These are phyloP conservation scores for Brassica balearica DNA, from an alignment of 441 rosid genomes.

Conservation along the genomic window DNA sequence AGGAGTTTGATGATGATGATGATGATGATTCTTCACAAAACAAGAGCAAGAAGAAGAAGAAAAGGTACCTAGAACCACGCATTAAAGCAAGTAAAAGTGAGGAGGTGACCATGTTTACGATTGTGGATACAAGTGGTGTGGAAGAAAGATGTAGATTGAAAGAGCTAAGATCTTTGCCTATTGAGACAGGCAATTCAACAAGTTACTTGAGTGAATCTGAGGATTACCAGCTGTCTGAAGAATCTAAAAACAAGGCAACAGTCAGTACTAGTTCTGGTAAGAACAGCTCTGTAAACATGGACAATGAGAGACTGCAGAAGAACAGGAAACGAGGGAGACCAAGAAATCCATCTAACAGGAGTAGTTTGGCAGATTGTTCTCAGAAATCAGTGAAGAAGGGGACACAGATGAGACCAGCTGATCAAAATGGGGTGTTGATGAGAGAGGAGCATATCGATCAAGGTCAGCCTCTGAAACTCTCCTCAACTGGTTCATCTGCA, in stretches of 20 bases:
- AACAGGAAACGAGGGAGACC: slow-evolving; percentile 47
- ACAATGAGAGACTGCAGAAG: slow-evolving; percentile 44
- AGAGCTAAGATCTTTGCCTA: slow-evolving; percentile 66
- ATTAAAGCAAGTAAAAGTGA: slow-evolving; percentile 45
- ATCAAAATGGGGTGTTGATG: slow-evolving; percentile 40
- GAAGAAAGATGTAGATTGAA: slow-evolving; percentile 50
- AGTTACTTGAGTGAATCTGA: slow-evolving; percentile 55
- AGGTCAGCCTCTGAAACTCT: slow-evolving; percentile 47
- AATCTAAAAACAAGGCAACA: slow-evolving; percentile 47
- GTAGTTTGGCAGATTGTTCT: slow-evolving; percentile 43
- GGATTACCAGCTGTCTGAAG: slow-evolving; percentile 47
- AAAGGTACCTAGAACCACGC: slow-evolving; percentile 68
- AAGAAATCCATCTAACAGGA: slow-evolving; percentile 45
- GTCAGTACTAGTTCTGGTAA: slow-evolving; percentile 40
- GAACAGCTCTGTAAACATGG: slow-evolving; percentile 43
- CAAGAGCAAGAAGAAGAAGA: slow-evolving; percentile 36
- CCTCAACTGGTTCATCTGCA: slow-evolving; percentile 53
- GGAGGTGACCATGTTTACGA: slow-evolving; percentile 55
- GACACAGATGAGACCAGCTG: slow-evolving; percentile 43
- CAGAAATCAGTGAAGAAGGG: slow-evolving; percentile 43
- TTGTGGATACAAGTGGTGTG: slow-evolving; percentile 69
- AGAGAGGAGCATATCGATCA: slow-evolving; percentile 43
- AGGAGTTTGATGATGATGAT: slow-evolving; percentile 39
- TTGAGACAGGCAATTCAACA: slow-evolving; percentile 43
- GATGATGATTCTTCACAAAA: slow-evolving; percentile 40